Base-by-base conservation (phyloP, 2,329 filamentous ascomycete species). In the Xylaria sp. region DNA sequence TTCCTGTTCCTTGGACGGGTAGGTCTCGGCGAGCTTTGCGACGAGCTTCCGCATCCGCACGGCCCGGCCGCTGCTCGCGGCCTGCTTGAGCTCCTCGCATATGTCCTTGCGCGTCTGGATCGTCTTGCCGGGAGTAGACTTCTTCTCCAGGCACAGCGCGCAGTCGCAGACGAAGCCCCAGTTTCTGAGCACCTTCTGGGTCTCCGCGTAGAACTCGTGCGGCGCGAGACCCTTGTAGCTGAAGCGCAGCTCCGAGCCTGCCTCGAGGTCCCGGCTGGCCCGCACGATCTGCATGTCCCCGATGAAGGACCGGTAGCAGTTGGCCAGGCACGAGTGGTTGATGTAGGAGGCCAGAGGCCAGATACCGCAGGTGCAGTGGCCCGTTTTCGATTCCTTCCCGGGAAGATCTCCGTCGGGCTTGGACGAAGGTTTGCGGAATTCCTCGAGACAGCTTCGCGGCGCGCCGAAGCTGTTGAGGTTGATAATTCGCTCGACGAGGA, bases 281-380 rank as follows among this genome's bases (percentile, higher is more conserved):
- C 78, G 77, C 19, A 84, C 46, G 7, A 84, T 71, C 57, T 75
- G 71, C 70, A 85, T 74, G 59, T 85, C 80, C 2, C 81, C 80
- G 37, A 84, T 79, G 61, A 82, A 83, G 1, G 74, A 66, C 16
- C 77, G 77, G 0, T 52, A 55, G 17, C 73, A 74, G 58, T 83
- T 85, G 8, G 64, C 63, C 4, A 73, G 17, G 62, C 82, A 85
- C 9, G 72, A 74, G 56, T 85, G 81, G 52, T 85, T 85, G 57
- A 82, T 75, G 50, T 72, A 70, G 0, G 81, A 79, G 2, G 78
- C 76, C 1, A 70, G 53, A 2, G 69, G 52, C 79, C 81, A 85
- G 11, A 83, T 50, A 1, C 80, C 80, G 26, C 56, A 69, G 11
- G 69, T 73, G 37, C 57, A 50, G 41, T 62, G 60, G 1, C 21